Conservation (phyloP, 1,284 basidiomycete species). For the Mycena citricolor region DNA sequence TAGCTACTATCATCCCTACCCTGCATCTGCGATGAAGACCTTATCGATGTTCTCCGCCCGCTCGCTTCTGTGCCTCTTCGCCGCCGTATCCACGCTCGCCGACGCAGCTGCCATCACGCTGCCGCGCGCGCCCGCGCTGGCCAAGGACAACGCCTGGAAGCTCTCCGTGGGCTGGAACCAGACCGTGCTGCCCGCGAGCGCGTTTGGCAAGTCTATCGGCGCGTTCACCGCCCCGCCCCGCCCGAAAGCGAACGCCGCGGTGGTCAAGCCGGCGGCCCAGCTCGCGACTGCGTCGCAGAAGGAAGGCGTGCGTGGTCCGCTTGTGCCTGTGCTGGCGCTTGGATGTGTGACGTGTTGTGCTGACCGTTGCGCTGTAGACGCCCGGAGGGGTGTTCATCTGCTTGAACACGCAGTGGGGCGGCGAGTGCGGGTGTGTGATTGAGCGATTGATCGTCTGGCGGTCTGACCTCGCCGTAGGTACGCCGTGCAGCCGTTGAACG, state of each 20-base stretch:
- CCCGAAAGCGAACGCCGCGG: not conserved
- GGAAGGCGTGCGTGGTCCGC: constrained; percentile 1
- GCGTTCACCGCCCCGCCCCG: constrained; percentile 13
- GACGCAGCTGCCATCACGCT: no score
- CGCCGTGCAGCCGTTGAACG: constrained; percentile 20
- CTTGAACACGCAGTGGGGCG: constrained; percentile 8
- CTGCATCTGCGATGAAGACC: no score
- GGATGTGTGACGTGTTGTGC: no score
- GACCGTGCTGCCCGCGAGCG: constrained; percentile 11
- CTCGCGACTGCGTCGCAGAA: not conserved
- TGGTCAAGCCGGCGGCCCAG: not conserved
- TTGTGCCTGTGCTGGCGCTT: constrained; percentile 14
- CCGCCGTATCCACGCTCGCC: no score
- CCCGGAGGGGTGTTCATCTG: constrained; percentile 23
- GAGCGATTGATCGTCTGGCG: not conserved
- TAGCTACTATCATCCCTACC: no score
- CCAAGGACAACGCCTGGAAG: constrained; percentile 5
- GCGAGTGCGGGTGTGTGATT: constrained; percentile 2
- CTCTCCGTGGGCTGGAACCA: constrained; percentile 14
- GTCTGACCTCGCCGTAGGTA: constrained; percentile 8
- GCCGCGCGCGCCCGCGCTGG: not conserved
- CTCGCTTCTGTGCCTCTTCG: no score
- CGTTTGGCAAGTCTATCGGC: constrained; percentile 16
- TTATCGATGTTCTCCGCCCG: no score
- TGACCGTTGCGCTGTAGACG: no score